Conservation (phyloP, 768 basidiomycete genomes). For the Baorangia bicolor region DNA sequence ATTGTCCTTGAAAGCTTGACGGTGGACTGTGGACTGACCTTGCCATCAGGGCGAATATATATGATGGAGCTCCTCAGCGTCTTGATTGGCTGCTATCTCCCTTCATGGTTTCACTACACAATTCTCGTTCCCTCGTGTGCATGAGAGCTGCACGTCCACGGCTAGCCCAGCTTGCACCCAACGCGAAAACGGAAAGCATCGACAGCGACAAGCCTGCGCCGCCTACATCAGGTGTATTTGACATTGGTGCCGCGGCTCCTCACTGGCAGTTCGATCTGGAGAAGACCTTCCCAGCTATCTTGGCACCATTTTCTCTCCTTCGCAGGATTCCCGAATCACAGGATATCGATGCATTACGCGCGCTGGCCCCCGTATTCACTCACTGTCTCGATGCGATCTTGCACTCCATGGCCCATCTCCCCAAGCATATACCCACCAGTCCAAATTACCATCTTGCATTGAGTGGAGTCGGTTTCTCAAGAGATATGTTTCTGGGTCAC, state of each 20-base stretch:
- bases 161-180: neutral
- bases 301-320: slow-evolving; percentile 30
- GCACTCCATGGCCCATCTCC: slow-evolving; percentile 25
- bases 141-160: neutral
- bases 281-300: slow-evolving; percentile 37
- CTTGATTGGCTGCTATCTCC: too few species aligned
- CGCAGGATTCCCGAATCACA: slow-evolving; percentile 20
- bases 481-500: slow-evolving; percentile 23
- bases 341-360: slow-evolving; percentile 29
- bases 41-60: slow-evolving; percentile 1
- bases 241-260: slow-evolving; percentile 3
- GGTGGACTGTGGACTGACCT: slow-evolving; percentile 13
- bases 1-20: too few species aligned
- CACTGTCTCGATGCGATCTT: slow-evolving; percentile 29
- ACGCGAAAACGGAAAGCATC: slow-evolving; percentile 23
- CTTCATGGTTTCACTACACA: slow-evolving; percentile 7
- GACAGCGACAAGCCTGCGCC: slow-evolving; percentile 27
- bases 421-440: slow-evolving; percentile 18
- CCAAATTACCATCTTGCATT: slow-evolving; percentile 24
- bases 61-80: neutral
- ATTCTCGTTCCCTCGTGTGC: slow-evolving; percentile 15
- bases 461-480: slow-evolving; percentile 21
- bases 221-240: slow-evolving; percentile 18
- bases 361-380: slow-evolving; percentile 26
- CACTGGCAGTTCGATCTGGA: slow-evolving; percentile 35